Conservation (phyloP, 768 basidiomycete species). For the Inosperma sp. region DNA sequence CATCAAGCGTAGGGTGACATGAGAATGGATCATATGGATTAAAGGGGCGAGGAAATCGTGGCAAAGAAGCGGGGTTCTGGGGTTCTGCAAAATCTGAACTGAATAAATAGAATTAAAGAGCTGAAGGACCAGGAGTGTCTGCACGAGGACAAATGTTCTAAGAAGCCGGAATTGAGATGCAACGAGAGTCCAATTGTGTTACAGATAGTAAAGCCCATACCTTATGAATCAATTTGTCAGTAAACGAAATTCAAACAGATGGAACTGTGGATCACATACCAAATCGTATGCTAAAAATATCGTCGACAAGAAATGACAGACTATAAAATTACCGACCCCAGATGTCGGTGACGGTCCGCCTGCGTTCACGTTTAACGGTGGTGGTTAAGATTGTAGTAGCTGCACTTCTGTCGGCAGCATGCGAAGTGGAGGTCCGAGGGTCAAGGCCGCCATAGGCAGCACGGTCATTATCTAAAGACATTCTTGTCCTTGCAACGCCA, state of each 20-base stretch:
- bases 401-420: conserved; percentile 41
- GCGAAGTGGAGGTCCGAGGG: conserved; percentile 19
- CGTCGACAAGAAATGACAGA: conserved; percentile 13
- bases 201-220: not conserved
- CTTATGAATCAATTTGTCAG: not conserved
- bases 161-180: conserved; percentile 1
- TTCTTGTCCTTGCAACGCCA: conserved; percentile 34
- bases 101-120: conserved; percentile 18
- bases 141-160: conserved; percentile 1
- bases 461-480: conserved; percentile 38
- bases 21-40: conserved; percentile 4
- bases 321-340: conserved; percentile 35
- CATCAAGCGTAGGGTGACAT: conserved; percentile 10
- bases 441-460: conserved; percentile 11
- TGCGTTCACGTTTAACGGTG: conserved; percentile 31
- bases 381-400: conserved; percentile 27
- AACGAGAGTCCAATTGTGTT: conserved; percentile 7
- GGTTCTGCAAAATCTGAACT: conserved; percentile 8
- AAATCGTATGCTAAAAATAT: too few species aligned
- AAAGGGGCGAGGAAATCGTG: not conserved
- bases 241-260: not conserved
- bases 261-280: conserved; percentile 6
- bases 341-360: conserved; percentile 40
- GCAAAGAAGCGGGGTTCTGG: conserved; percentile 3
- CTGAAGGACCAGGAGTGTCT: not conserved